phyloP scores from a whole-genome alignment of 768 basidiomycete species.

The Cantharellus cinnabarinus region DNA sequence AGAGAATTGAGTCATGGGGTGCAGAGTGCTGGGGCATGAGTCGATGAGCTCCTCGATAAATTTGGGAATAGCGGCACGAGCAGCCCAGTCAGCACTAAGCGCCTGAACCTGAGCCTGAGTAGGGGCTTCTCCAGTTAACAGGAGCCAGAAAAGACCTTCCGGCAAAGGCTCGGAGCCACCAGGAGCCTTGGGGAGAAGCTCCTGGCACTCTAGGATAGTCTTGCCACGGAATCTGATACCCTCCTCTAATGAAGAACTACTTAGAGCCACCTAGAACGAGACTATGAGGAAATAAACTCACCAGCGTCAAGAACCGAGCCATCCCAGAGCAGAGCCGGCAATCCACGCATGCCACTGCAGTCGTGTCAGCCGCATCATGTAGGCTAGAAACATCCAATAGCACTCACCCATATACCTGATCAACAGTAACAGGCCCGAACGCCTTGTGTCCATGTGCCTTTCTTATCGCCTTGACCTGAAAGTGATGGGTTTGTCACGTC shows the following conservation, averaged over 20 bases:
- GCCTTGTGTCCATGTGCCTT: conserved; percentile 78
- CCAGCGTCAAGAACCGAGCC: conserved; percentile 92
- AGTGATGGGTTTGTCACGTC: background rate
- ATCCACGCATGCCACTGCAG: conserved; percentile 62
- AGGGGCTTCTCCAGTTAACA: conserved; percentile 87
- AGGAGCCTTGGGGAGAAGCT: conserved; percentile 71
- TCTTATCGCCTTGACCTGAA: conserved; percentile 63
- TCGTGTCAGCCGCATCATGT: background rate
- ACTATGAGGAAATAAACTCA: conserved; percentile 16
- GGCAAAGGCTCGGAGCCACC: conserved; percentile 81
- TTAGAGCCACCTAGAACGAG: background rate
- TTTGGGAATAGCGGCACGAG: conserved; percentile 72
- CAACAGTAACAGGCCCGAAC: conserved; percentile 79
- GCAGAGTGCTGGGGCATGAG: conserved; percentile 77
- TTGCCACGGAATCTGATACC: conserved; percentile 97
- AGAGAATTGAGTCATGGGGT: conserved; percentile 98
- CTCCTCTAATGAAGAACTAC: conserved; percentile 38
- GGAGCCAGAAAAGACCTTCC: conserved; percentile 87
- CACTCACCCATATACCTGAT: conserved; percentile 71
- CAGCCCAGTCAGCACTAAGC: conserved; percentile 87
- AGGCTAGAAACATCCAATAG: background rate
- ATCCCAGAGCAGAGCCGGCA: conserved; percentile 94
- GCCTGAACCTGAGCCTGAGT: conserved; percentile 72
- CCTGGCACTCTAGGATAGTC: conserved; percentile 79
- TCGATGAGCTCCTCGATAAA: conserved; percentile 96